Percentiles rank a stretch among this genome's conserved stretches.
Conservation (phyloP, 139 green algal species). For the Picochlorum sp. region DNA sequence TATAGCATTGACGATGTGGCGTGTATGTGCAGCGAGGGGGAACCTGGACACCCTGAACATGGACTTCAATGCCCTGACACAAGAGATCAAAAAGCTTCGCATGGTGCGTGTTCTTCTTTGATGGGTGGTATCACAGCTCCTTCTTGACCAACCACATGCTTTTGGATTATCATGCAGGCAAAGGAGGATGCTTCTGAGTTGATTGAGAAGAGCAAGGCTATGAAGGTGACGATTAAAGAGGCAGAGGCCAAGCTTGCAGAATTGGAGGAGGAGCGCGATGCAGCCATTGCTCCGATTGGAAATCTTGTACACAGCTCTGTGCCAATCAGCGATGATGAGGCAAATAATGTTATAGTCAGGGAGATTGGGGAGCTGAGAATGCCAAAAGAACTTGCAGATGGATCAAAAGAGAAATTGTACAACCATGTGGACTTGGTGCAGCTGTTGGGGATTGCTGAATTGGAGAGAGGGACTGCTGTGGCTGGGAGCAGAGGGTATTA, state of each 20-base stretch:
- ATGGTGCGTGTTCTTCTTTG: neutral
- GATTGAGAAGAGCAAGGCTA: conserved; percentile 70
- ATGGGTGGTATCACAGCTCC: neutral
- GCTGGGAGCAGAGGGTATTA: conserved; percentile 85
- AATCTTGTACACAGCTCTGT: conserved; percentile 97
- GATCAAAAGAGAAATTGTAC: conserved; percentile 59
- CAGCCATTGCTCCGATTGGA: conserved; percentile 72
- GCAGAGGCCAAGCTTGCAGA: conserved; percentile 61
- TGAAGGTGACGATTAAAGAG: conserved; percentile 66
- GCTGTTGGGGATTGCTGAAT: conserved; percentile 84
- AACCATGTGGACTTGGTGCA: conserved; percentile 96
- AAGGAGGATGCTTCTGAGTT: conserved; percentile 77
- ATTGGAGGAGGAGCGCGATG: conserved; percentile 53
- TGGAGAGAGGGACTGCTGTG: conserved; percentile 71
- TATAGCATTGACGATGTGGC: neutral
- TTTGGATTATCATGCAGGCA: conserved; percentile 30
- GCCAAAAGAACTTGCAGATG: conserved; percentile 5
- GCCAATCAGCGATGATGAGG: conserved; percentile 86
- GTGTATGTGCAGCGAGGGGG: conserved; percentile 52
- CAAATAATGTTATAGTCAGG: conserved; percentile 83
- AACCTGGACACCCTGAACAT: conserved; percentile 75
- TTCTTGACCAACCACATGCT: no score
- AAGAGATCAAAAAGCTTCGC: conserved; percentile 69
- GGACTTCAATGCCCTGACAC: conserved; percentile 90
- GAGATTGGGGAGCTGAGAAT: conserved; percentile 44